Evolutionary conservation across 805 yeast species (phyloP).

Genomic region (Scheffersomyces spartinae): DNA sequence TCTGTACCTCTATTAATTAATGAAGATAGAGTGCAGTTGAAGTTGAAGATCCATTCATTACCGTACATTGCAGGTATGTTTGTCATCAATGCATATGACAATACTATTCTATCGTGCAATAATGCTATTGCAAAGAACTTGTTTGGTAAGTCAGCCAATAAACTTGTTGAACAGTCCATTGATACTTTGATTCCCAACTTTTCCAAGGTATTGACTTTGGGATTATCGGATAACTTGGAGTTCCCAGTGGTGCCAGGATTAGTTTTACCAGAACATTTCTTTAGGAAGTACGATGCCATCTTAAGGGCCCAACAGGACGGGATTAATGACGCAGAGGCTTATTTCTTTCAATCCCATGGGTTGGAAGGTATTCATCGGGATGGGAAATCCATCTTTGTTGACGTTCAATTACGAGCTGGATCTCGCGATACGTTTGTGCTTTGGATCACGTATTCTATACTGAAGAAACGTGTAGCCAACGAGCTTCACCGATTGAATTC

Average conservation of each 20-base stretch:
- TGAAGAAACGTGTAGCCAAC: slow-evolving; percentile 9
- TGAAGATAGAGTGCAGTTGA: slow-evolving; percentile 25
- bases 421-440: slow-evolving; percentile 46
- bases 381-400: slow-evolving; percentile 55
- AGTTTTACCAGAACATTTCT: slow-evolving; percentile 85
- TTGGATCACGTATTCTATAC: slow-evolving; percentile 81
- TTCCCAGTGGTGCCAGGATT: slow-evolving; percentile 42
- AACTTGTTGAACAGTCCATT: slow-evolving; percentile 29
- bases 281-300: slow-evolving; percentile 54
- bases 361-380: slow-evolving; percentile 59
- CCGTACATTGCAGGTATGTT: slow-evolving; percentile 86
- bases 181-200: slow-evolving; percentile 56
- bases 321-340: slow-evolving; percentile 30
- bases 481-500: slow-evolving; percentile 15
- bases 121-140: slow-evolving; percentile 67
- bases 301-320: slow-evolving; percentile 13
- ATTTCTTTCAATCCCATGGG: slow-evolving; percentile 54
- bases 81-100: slow-evolving; percentile 43
- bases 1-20: slow-evolving; percentile 45
- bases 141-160: slow-evolving; percentile 55
- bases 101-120: slow-evolving; percentile 58
- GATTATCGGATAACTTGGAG: slow-evolving; percentile 17
- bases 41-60: slow-evolving; percentile 60
- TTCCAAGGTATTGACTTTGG: slow-evolving; percentile 29
- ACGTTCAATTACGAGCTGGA: slow-evolving; percentile 70